Evolutionary conservation across 306 rosid genomes (phyloP).

Genomic region (Geum urbanum): DNA sequence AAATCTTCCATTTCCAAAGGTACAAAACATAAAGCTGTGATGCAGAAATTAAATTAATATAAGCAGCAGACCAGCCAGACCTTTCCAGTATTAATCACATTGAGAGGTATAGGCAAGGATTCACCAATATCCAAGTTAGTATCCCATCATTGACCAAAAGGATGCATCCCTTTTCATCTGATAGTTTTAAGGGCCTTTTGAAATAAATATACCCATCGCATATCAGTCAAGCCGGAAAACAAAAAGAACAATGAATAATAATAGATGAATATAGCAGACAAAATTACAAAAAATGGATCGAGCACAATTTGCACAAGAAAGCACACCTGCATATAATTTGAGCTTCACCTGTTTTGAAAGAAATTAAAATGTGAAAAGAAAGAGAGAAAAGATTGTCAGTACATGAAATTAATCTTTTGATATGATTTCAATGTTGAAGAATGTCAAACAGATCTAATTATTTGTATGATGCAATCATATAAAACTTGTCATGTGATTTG

Average conservation of each 20-base stretch:
- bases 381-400: neutral
- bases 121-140: conserved; percentile 35
- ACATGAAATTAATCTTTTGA: neutral
- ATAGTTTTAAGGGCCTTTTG: conserved; percentile 43
- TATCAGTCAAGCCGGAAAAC: neutral
- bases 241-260: neutral
- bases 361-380: neutral
- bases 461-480: neutral
- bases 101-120: conserved; percentile 49
- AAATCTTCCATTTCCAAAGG: neutral
- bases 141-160: conserved; percentile 28
- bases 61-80: conserved; percentile 28
- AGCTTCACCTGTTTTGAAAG: conserved; percentile 41
- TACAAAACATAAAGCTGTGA: neutral
- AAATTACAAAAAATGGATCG: neutral
- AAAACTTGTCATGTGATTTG: neutral
- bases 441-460: neutral
- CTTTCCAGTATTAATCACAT: conserved; percentile 44
- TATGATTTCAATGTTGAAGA: conserved; percentile 6
- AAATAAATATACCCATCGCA: conserved; percentile 1
- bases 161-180: conserved; percentile 36
- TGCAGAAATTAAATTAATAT: neutral
- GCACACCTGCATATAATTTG: conserved; percentile 56
- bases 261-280: no score
- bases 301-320: conserved; percentile 3